These are phyloP conservation scores for Boletus insuetus DNA, from an alignment of 768 basidiomycete genomes.

Conservation along the genomic window DNA sequence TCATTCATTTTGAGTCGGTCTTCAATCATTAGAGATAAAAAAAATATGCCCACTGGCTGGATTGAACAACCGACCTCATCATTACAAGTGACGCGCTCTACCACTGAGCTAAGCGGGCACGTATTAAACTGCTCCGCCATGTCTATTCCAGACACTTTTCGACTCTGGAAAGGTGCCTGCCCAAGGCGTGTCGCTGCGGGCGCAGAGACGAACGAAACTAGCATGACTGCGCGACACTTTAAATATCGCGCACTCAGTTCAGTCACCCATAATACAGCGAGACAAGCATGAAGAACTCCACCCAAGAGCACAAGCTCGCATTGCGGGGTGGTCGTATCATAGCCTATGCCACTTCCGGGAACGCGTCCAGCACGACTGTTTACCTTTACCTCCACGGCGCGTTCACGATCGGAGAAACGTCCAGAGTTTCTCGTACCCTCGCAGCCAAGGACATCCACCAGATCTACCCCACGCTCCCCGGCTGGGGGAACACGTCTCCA, in stretches of 20 bases:
- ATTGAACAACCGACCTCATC: conserved; percentile 47
- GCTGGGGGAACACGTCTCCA: conserved; percentile 56
- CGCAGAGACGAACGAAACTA: neutral
- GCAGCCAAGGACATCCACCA: conserved; percentile 42
- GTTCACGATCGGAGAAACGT: conserved; percentile 48
- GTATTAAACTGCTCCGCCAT: rapidly evolving
- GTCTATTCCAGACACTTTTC: neutral
- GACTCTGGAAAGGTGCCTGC: too few relatives aligned
- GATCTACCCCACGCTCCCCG: conserved; percentile 53
- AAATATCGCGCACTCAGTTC: neutral
- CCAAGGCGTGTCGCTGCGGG: neutral
- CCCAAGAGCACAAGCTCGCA: conserved; percentile 17
- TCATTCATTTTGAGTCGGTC: too few relatives aligned
- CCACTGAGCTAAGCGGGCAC: conserved; percentile 44
- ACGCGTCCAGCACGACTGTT: conserved; percentile 45
- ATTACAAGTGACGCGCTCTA: conserved; percentile 46
- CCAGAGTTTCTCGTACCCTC: conserved; percentile 33
- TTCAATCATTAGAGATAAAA: neutral
- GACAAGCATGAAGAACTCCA: neutral
- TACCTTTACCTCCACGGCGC: conserved; percentile 57
- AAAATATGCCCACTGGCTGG: conserved; percentile 39
- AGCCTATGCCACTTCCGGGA: conserved; percentile 54
- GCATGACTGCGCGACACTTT: neutral
- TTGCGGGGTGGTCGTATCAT: conserved; percentile 43
- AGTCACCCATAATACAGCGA: neutral